Percentiles rank a stretch among this genome's conserved stretches.
phyloP scores from a whole-genome alignment of 768 basidiomycete genomes.

The Lepiota brunneoincarnata region DNA sequence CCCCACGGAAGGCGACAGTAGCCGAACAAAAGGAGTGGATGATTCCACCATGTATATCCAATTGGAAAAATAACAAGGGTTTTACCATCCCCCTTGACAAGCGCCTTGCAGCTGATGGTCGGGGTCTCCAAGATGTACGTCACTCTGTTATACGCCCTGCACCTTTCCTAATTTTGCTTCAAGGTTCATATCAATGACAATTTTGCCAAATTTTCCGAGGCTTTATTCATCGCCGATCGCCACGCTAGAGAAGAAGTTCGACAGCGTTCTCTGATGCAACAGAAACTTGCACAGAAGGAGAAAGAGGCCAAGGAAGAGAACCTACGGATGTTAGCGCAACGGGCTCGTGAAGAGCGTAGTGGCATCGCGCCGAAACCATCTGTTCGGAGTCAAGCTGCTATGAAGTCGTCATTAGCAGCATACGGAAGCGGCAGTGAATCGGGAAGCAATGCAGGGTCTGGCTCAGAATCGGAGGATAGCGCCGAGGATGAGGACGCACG shows the following conservation, averaged over 20 bases:
- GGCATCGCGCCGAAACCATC: constrained; percentile 73
- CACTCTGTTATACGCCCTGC: background rate
- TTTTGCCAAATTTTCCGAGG: constrained; percentile 98
- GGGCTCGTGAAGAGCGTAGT: constrained; percentile 90
- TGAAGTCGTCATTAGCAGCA: constrained; percentile 75
- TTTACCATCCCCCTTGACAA: constrained; percentile 99
- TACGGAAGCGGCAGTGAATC: constrained; percentile 80
- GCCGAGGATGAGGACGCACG: constrained; percentile 84
- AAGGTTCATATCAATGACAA: constrained; percentile 98
- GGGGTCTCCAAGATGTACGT: constrained; percentile 94
- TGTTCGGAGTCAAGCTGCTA: constrained; percentile 63
- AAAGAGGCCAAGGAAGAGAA: constrained; percentile 97
- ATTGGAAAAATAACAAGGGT: constrained; percentile 99
- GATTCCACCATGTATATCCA: constrained; percentile 99
- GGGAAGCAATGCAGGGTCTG: constrained; percentile 56
- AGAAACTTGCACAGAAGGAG: constrained; percentile 98
- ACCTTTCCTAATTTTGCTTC: background rate
- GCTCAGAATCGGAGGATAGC: constrained; percentile 39
- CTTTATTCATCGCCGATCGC: constrained; percentile 91
- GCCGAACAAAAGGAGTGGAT: constrained; percentile 99
- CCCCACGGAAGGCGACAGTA: constrained; percentile 92
- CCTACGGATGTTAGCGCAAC: constrained; percentile 88
- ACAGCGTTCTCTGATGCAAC: constrained; percentile 96
- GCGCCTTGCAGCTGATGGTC: constrained; percentile 95
- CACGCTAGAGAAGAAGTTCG: constrained; percentile 98